Base-by-base conservation (phyloP, 208 protist species). In the Trichomonas tenax region DNA sequence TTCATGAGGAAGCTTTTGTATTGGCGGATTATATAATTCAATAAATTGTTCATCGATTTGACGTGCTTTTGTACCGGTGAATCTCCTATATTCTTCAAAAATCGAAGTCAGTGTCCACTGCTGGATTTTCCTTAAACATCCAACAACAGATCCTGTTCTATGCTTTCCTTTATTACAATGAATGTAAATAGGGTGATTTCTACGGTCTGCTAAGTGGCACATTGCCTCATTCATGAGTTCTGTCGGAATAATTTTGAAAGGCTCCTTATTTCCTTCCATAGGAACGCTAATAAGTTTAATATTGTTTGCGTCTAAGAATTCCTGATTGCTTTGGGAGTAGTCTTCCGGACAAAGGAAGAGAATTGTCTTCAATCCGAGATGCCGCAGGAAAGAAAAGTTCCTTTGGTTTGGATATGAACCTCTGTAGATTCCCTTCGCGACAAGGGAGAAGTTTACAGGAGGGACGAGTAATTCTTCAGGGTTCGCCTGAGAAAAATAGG, bases 121-220 rank as follows among this genome's bases (percentile, higher is more conserved):
- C 49, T 97, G 96, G 46, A 96, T 63, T 31, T 96, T 96, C 6
- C 97, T 96, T 88, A 97, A 41, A 84, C 97, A 97, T 31, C 96
- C 97, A 40, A 97, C 96, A 26, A 97, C 49, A 44, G 95, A 96
- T 58, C 97, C 97, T 17, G 97, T 97, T 36, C 97, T 96, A 82
- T 97, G 97, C 96, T 97, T 97, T 96, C 97, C 97, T 72, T 97
- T 96, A 96, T 97, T 97, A 81, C 97, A 97, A 63, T 97, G 97
- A 49, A 97, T 97, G 49, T 97, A 96, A 31, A 97, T 84, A 0
- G 97, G 97, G 84, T 97, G 96, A 44, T 96, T 97, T 44, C 63
- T 10, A 63, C 0, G 0, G 58, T 97, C 96, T 41, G 96, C 23
- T 8, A 97, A n/a, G 17, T 93, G 26, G 9, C 23, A 84, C 23